Evolutionary conservation across 1,284 basidiomycete genomes (phyloP), one percentile per base, ranked within the genome.

Genomic region (Malassezia arunalokei): DNA sequence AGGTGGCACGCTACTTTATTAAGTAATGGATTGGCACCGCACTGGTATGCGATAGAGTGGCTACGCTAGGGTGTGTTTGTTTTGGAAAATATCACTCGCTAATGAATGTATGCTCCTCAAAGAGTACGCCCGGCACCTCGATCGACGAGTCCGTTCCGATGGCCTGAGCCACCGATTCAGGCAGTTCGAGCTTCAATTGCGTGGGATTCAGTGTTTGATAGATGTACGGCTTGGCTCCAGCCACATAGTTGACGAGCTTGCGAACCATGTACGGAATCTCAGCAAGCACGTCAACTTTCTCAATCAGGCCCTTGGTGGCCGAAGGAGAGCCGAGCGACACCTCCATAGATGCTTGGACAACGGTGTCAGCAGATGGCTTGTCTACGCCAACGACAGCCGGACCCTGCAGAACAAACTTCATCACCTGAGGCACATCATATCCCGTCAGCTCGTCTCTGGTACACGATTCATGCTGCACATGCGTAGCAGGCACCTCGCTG

Each of bases 221-320:
- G 66, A 92, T 86, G 73, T 84, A 92, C 2, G 88, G 89, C 75
- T 91, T 90, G 33, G 87, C 86, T 30, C 87, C 86, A 33, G 88
- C 84, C 30, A 88, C 87, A 64, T 89, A 90, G 73, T 84, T 88
- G 58, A 92, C 84, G 61, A 89, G 81, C 70, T 86, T 82, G 76
- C 87, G 87, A 65, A 92, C 76, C 54, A 94, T 82, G 61, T 85
- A 84, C 7, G 94, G 94, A 64, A 99, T 90, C 77, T 98, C 91
- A 4, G 86, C 89, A 14, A 99, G 79, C 1, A 98, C 83, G 66
- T 98, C 91, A 14, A 98, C 88, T 78, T 96, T 96, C 76, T 96
- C 90, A 42, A 98, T 81, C 69, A 98, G 76, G 0, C 91, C 91
- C 41, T 83, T 82, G 12, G 50, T 62, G 29, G 60, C 54, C 40